These are phyloP conservation scores for Priceomyces melissophilus DNA, from an alignment of 805 yeast species.

Conservation along the genomic window DNA sequence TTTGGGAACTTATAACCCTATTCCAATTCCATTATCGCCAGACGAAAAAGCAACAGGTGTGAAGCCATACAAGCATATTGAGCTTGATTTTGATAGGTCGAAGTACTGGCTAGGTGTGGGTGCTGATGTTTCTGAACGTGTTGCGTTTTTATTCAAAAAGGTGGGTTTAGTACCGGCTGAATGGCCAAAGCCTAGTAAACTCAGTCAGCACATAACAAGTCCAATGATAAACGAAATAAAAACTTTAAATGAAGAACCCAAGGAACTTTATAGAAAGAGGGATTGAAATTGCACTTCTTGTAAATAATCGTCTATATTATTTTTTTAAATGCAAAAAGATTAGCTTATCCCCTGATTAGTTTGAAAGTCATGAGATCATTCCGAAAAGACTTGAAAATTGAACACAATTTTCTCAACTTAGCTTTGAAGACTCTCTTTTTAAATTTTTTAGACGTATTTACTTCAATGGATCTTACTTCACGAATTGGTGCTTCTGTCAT, in stretches of 20 bases:
- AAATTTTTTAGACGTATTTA: not conserved
- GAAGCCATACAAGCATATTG: constrained; percentile 70
- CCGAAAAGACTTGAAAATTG: not conserved
- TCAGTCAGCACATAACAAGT: constrained; percentile 29
- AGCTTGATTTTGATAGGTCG: constrained; percentile 81
- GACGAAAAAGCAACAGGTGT: constrained; percentile 55
- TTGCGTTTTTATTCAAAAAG: constrained; percentile 69
- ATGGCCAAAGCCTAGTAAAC: constrained; percentile 53
- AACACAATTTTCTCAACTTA: not conserved
- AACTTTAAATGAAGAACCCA: constrained; percentile 29
- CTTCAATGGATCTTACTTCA: not conserved
- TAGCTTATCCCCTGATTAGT: too few species aligned
- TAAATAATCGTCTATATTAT: constrained; percentile 6
- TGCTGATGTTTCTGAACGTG: constrained; percentile 87
- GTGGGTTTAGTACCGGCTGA: constrained; percentile 64
- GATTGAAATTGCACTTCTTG: constrained; percentile 10
- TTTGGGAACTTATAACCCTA: constrained; percentile 88
- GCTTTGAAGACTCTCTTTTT: not conserved
- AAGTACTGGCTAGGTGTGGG: constrained; percentile 98
- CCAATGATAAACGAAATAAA: constrained; percentile 25
- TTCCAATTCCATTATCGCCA: constrained; percentile 64
- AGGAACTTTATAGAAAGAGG: constrained; percentile 32
- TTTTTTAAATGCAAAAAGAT: not conserved
- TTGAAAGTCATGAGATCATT: too few species aligned
- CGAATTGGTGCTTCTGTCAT: not conserved